Percentiles rank a stretch among this genome's conserved stretches.
These are phyloP conservation scores for Neurospora sp. DNA, from an alignment of 495 filamentous ascomycete genomes.

Conservation along the genomic window DNA sequence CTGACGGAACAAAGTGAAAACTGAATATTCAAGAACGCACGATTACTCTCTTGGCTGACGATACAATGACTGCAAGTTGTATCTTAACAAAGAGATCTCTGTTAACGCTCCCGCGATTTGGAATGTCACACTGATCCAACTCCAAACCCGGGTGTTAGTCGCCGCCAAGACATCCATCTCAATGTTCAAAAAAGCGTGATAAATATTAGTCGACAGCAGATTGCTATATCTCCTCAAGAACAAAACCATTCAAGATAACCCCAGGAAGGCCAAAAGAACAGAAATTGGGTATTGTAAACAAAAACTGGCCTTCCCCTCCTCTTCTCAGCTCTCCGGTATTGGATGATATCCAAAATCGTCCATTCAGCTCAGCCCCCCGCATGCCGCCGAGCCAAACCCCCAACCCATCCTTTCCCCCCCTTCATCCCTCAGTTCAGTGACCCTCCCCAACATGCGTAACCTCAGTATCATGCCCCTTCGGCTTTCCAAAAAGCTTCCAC, in stretches of 20 bases:
- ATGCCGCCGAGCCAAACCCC: not conserved
- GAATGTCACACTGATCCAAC: not conserved
- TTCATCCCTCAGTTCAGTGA: not conserved
- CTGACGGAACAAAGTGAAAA: not conserved
- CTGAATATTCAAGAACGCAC: not conserved
- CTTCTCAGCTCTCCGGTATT: not conserved
- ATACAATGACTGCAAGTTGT: not conserved
- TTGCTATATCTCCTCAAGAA: not conserved
- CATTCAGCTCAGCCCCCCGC: not conserved
- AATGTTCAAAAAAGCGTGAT: not conserved
- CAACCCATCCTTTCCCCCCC: not conserved
- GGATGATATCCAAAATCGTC: not conserved
- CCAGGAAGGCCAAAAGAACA: not conserved
- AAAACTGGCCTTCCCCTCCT: not conserved
- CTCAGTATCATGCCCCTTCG: not conserved
- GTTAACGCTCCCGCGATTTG: not conserved
- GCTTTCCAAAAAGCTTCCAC: slow-evolving; percentile 28
- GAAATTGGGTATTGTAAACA: not conserved
- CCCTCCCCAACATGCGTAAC: not conserved
- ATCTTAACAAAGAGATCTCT: not conserved
- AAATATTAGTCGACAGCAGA: not conserved
- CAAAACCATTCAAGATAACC: not conserved
- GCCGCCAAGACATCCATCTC: not conserved
- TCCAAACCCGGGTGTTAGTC: not conserved
- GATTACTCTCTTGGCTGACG: not conserved